A percentile compares a stretch with the other conserved stretches of the same genome.
These are phyloP conservation scores for Draba incana DNA, from an alignment of 345 rosid species.

Conservation along the genomic window DNA sequence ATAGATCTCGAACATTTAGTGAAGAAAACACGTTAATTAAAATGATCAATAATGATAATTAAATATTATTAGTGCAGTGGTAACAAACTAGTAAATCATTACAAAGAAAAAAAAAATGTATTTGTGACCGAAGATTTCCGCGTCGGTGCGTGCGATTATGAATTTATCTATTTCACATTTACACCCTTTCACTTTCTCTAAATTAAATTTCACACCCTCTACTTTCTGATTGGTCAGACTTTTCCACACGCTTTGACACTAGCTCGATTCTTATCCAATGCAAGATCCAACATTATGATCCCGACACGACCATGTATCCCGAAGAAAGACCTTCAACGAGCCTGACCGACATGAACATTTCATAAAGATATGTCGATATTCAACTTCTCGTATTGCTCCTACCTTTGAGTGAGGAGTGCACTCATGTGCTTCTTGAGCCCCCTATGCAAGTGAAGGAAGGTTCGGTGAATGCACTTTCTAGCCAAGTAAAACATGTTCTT, in stretches of 20 bases:
- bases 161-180: no score
- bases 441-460: slow-evolving; percentile 53
- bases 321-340: slow-evolving; percentile 93
- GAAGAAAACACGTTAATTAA: slow-evolving; percentile 28
- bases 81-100: slow-evolving; percentile 22
- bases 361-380: slow-evolving; percentile 20
- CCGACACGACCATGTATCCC: slow-evolving; percentile 91
- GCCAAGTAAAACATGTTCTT: slow-evolving; percentile 56
- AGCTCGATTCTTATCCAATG: slow-evolving; percentile 80
- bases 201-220: no score
- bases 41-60: not conserved
- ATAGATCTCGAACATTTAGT: slow-evolving; percentile 42
- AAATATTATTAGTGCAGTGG: slow-evolving; percentile 15
- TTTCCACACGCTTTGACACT: slow-evolving; percentile 58
- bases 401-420: slow-evolving; percentile 65
- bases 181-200: no score
- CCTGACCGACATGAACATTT: slow-evolving; percentile 81
- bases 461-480: slow-evolving; percentile 62
- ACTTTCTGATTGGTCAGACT: no score
- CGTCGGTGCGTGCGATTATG: slow-evolving; percentile 33
- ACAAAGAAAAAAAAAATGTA: not conserved
- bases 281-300: slow-evolving; percentile 80
- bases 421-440: slow-evolving; percentile 68
- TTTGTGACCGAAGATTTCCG: not conserved
- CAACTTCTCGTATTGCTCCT: slow-evolving; percentile 61